Evolutionary conservation across 2,329 filamentous ascomycete genomes (phyloP), one percentile per base, ranked within the genome.

Genomic region (Lizonia empirigonia): DNA sequence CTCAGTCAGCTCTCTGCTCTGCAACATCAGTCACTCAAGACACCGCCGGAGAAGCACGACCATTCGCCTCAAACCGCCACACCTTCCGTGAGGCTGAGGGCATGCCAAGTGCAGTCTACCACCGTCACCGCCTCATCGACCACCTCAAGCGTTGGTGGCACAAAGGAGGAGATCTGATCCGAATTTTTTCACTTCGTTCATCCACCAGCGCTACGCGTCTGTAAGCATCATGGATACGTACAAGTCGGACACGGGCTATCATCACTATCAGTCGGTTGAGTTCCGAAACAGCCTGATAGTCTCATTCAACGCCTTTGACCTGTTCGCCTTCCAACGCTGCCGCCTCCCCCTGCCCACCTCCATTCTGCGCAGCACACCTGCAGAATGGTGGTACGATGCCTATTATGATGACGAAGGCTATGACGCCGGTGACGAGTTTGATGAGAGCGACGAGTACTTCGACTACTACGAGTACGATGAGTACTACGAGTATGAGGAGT

Each of bases 1-100:
- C 63, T 8, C 46, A 53, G 20, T 56, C 59, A 18, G 45, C 26
- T 26, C 39, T 48, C 27, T 39, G 40, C n/a, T 56, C 55, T 23
- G 41, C 53, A 6, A 53, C 39, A 16, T 55, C 55, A 12, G 50
- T 54, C 10, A 23, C 62, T n/a, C 63, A 68, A 52, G 62, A 59
- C 35, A 49, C 33, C 30, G 53, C 33, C 22, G 51, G 56, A 32
- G 63, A 68, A 55, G 49, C 47, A 16, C 50, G 40, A 42, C 58
- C 54, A 24, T 63, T 60, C 42, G 54, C 45, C 27, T 36, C 55
- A n/a, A 47, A 62, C 24, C 63, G 62, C 18, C 62, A 67, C 33
- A 68, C 65, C 12, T 67, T 61, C 40, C 55, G 56, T 15, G 58
- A 59, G 32, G 64, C 64, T 15, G 50, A 64, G 48, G 64, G 65